These are phyloP conservation scores for Aurifilum marmelostoma DNA, from an alignment of 2,329 filamentous ascomycete genomes.

Conservation along the genomic window DNA sequence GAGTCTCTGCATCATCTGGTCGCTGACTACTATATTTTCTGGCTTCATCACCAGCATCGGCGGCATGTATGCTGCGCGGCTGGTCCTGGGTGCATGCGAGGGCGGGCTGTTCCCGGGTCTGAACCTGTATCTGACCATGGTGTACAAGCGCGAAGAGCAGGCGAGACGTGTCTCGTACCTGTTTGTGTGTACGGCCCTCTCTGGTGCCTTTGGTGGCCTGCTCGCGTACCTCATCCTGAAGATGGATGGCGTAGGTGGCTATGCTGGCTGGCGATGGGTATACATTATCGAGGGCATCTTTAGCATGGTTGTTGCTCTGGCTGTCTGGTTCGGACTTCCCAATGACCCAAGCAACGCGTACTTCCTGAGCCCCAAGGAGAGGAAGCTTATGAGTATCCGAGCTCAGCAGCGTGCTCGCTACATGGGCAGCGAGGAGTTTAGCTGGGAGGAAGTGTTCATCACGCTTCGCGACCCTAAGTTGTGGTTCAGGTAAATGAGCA, in stretches of 20 bases:
- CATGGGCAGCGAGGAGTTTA: conserved; percentile 53
- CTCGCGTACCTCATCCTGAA: conserved; percentile 74
- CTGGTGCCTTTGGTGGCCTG: conserved; percentile 72
- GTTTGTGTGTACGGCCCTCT: conserved; percentile 71
- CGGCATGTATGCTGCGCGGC: conserved; percentile 67
- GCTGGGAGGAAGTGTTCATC: conserved; percentile 52
- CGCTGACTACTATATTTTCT: conserved; percentile 68
- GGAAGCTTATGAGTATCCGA: conserved; percentile 50
- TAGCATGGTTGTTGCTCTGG: conserved; percentile 57
- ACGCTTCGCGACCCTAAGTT: conserved; percentile 55
- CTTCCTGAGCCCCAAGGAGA: conserved; percentile 62
- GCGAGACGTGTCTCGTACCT: conserved; percentile 74
- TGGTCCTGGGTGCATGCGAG: conserved; percentile 71
- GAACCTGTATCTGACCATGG: conserved; percentile 72
- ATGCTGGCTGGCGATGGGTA: conserved; percentile 73
- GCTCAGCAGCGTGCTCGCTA: conserved; percentile 50
- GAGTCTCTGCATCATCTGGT: conserved; percentile 70
- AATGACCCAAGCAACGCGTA: conserved; percentile 64
- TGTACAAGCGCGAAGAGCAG: conserved; percentile 75
- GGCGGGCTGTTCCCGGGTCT: conserved; percentile 72
- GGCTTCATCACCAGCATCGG: conserved; percentile 69
- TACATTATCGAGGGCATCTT: conserved; percentile 59
- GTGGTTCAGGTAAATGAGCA: conserved; percentile 45
- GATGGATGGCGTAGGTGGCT: conserved; percentile 68
- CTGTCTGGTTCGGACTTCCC: conserved; percentile 61